phyloP scores from a whole-genome alignment of 2,329 filamentous ascomycete species.

The Colletotrichum magnum region DNA sequence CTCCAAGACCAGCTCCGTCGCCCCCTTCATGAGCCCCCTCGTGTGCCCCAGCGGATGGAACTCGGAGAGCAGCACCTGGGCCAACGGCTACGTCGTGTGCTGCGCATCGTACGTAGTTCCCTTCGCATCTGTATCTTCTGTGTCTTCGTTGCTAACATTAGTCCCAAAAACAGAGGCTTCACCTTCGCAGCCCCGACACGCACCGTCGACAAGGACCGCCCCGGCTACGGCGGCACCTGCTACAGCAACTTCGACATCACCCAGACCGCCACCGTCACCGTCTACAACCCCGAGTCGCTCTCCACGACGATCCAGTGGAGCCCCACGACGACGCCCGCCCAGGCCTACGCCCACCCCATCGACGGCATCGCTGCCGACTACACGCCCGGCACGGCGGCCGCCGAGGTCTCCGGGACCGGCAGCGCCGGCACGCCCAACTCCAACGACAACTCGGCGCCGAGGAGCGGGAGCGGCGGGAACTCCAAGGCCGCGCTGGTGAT shows the following conservation, averaged over 20 bases:
- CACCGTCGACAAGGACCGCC: slow-evolving; percentile 27
- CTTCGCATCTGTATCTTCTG: too few relatives aligned
- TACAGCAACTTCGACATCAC: slow-evolving; percentile 36
- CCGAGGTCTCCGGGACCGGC: neutral
- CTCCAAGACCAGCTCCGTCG: slow-evolving; percentile 35
- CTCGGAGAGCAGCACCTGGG: slow-evolving; percentile 35
- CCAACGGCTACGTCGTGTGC: slow-evolving; percentile 35
- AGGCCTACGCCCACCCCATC: slow-evolving; percentile 37
- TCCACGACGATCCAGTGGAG: slow-evolving; percentile 35
- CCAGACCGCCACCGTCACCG: slow-evolving; percentile 37
- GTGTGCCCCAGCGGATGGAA: slow-evolving; percentile 36
- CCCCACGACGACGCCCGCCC: slow-evolving; percentile 33
- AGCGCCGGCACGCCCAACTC: slow-evolving; percentile 23
- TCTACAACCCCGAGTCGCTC: slow-evolving; percentile 32
- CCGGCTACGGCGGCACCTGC: slow-evolving; percentile 36
- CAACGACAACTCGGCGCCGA: slow-evolving; percentile 24
- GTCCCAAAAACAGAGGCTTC: slow-evolving; percentile 20
- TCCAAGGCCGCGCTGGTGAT: slow-evolving; percentile 29
- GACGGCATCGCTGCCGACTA: slow-evolving; percentile 35
- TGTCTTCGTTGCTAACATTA: neutral
- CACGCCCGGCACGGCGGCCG: slow-evolving; percentile 19
- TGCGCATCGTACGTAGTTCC: slow-evolving; percentile 22
- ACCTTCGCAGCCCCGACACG: slow-evolving; percentile 30
- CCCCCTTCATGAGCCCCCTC: slow-evolving; percentile 34
- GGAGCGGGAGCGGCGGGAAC: slow-evolving; percentile 16